Percentiles rank a stretch among this genome's conserved stretches.
Evolutionary conservation across 1,139 yeast genomes (phyloP).

Genomic region (Candida labiduridarum): DNA sequence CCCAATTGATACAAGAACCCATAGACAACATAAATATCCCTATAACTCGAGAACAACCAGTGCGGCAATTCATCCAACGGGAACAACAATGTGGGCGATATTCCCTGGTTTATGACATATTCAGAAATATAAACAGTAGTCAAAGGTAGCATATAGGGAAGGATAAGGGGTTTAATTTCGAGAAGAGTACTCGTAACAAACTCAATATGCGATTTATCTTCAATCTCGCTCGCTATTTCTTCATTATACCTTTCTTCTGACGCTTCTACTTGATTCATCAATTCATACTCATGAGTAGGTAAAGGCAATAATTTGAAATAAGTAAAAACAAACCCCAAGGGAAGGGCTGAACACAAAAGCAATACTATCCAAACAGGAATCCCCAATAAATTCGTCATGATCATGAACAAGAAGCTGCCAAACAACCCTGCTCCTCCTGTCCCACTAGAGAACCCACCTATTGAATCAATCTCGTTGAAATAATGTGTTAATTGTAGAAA

Average conservation of each 20-base stretch:
- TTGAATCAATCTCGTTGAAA: slow-evolving; percentile 51
- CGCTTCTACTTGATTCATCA: slow-evolving; percentile 7
- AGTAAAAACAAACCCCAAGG: slow-evolving; percentile 36
- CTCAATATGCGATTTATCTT: neutral
- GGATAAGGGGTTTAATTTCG: slow-evolving; percentile 51
- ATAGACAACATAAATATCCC: slow-evolving; percentile 91
- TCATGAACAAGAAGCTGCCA: slow-evolving; percentile 60
- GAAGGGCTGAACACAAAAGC: slow-evolving; percentile 36
- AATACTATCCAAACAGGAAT: slow-evolving; percentile 34
- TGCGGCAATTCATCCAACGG: slow-evolving; percentile 68
- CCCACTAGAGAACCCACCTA: slow-evolving; percentile 90
- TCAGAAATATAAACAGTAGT: slow-evolving; percentile 83
- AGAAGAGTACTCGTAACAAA: slow-evolving; percentile 35
- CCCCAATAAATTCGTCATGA: slow-evolving; percentile 41
- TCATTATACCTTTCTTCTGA: slow-evolving; percentile 8
- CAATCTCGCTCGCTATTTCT: slow-evolving; percentile 23
- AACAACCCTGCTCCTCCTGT: slow-evolving; percentile 93
- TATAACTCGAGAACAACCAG: slow-evolving; percentile 58
- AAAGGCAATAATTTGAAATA: slow-evolving; percentile 33
- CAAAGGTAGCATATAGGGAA: slow-evolving; percentile 82
- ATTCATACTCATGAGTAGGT: slow-evolving; percentile 13
- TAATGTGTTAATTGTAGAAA: slow-evolving; percentile 83
- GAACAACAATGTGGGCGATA: slow-evolving; percentile 82
- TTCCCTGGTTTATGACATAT: slow-evolving; percentile 87
- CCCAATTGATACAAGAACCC: slow-evolving; percentile 94